Conservation (phyloP, 805 yeast genomes). For the Jamesozyma hellenica region DNA sequence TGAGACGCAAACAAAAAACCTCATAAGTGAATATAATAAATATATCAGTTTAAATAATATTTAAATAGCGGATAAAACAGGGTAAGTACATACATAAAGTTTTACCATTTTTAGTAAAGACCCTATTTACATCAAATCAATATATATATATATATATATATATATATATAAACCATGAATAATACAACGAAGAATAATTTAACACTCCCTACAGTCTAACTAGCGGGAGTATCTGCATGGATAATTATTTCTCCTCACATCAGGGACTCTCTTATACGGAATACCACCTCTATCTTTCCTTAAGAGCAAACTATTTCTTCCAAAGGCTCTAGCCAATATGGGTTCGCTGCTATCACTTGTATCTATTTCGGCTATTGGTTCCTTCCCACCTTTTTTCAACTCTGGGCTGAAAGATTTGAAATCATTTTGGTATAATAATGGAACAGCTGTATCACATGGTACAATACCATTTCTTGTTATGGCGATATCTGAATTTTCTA, state of each 20-base stretch:
- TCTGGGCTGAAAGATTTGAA: conserved; percentile 21
- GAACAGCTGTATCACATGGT: conserved; percentile 17
- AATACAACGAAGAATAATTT: too few species aligned
- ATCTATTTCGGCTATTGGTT: conserved; percentile 17
- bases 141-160: too few species aligned
- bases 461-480: conserved; percentile 25
- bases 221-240: conserved; percentile 6
- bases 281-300: conserved; percentile 29
- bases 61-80: too few species aligned
- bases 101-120: too few species aligned
- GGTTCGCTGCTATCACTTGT: conserved; percentile 10
- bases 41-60: too few species aligned
- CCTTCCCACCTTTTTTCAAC: conserved; percentile 20
- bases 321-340: conserved; percentile 27
- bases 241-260: conserved; percentile 22
- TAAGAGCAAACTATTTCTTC: conserved; percentile 23
- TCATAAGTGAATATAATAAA: neutral
- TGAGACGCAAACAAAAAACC: conserved; percentile 1
- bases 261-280: conserved; percentile 29
- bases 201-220: neutral
- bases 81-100: too few species aligned
- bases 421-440: conserved; percentile 17
- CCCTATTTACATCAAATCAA: too few species aligned
- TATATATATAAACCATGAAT: too few species aligned
- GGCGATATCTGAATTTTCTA: conserved; percentile 21